A percentile compares a stretch with the other conserved stretches of the same genome.
phyloP scores from a whole-genome alignment of 768 basidiomycete species.

The Kwoniella mangroviensis region DNA sequence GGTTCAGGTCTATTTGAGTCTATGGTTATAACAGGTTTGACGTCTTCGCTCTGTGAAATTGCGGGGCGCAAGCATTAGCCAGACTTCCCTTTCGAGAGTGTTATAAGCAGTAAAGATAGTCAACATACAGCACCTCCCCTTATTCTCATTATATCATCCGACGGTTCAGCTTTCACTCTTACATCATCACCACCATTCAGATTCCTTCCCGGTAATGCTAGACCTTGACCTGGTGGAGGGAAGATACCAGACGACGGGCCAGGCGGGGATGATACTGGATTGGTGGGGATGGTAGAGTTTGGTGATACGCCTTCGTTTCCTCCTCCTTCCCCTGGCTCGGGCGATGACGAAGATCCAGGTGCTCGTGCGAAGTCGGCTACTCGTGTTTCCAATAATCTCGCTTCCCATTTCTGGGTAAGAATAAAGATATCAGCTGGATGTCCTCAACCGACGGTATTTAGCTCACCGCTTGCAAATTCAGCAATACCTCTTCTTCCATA shows the following conservation, averaged over 20 bases:
- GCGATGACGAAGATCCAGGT: slow-evolving; percentile 65
- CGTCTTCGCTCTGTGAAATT: slow-evolving; percentile 17
- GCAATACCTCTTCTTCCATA: slow-evolving; percentile 85
- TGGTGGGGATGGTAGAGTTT: neutral
- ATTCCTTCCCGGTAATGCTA: slow-evolving; percentile 27
- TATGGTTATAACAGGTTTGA: slow-evolving; percentile 16
- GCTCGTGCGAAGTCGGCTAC: slow-evolving; percentile 85
- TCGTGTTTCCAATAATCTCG: slow-evolving; percentile 87
- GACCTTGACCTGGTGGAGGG: slow-evolving; percentile 22
- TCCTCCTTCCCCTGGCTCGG: slow-evolving; percentile 68
- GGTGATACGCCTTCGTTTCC: slow-evolving; percentile 37
- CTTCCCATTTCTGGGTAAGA: slow-evolving; percentile 84
- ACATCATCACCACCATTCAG: slow-evolving; percentile 25
- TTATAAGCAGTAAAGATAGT: neutral
- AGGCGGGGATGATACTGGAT: slow-evolving; percentile 4
- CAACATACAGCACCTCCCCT: slow-evolving; percentile 45
- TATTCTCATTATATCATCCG: slow-evolving; percentile 40
- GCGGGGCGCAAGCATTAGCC: neutral
- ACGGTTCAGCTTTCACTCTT: slow-evolving; percentile 40
- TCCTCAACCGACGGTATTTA: neutral
- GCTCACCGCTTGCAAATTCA: slow-evolving; percentile 85
- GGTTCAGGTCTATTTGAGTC: slow-evolving; percentile 40
- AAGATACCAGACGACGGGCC: neutral
- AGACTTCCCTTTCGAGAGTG: neutral
- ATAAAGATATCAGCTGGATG: neutral